Evolutionary conservation across 768 basidiomycete species (phyloP), one percentile per base, ranked within the genome.

Genomic region (Trametes cinnabarina): DNA sequence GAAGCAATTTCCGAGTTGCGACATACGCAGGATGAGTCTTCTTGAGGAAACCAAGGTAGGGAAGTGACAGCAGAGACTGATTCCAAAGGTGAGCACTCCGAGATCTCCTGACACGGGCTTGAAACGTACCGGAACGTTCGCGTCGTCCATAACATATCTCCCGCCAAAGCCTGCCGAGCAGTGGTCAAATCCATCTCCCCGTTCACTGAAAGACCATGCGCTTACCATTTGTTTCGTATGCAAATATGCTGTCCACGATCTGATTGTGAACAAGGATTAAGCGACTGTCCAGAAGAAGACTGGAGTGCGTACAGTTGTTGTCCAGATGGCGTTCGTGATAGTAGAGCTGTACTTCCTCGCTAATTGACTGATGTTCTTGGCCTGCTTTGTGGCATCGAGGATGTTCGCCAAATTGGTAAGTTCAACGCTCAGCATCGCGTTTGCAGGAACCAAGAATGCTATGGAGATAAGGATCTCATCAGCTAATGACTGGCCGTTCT

Each of bases 391-490:
- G 23, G 71, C 68, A 60, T 87, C 83, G 28, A 92, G 73, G 23
- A 91, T 76, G 14, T 76, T 71, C 0, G 84, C 86, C 26, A 91
- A 68, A 63, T 89, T 75, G 8, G 65, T 72, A 41, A 90, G 71
- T 66, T 92, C 88, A 17, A 91, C 87, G 55, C 84, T 87, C 52
- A 92, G 75, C 88, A 92, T 90, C 7, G 89, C 90, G 71, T 92
- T 92, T 7, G 87, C 89, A 3, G 90, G 85, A 0, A 84, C 87
- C 57, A 89, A 75, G 71, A 88, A 92, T 4, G 89, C 88, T 89
- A 49, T 9, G 2, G 19, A 8, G 19, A 1, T 12, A 34, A 28
- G 26, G n/a, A 4, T 1, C 41, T n/a, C 2, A 28, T 28, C 20
- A 22, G 3, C 52, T 23, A 19, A 12, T 41, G 8, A 35, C 23